Base-by-base conservation (phyloP, 2,329 filamentous ascomycete genomes). In the Tothia fuscella region DNA sequence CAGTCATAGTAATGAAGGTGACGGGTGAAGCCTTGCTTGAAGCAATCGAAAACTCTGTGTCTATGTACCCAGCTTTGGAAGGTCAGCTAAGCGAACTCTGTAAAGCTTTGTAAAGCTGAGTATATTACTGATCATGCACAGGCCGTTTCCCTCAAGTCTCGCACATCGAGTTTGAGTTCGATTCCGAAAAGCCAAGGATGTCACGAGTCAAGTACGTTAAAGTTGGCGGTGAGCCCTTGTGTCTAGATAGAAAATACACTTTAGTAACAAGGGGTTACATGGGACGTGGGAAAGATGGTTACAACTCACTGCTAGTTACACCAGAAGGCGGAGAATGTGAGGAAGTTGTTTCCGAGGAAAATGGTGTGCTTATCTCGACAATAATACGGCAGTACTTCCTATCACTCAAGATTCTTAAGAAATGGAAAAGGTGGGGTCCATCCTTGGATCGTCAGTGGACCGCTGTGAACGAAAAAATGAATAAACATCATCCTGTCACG, bases 341-440 rank as follows among this genome's bases (percentile, higher is more conserved):
- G 50, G 83, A 88, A 55, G 64, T 94, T 13, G 79, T 94, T 4
- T 78, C 77, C 22, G 86, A 93, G 53, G 87, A 95, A 56, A 88
- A 83, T 50, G 88, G 87, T 3, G 78, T 93, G 13, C 69, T 94
- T 43, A 84, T 94, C 51, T 87, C 82, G 37, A 84, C 82, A 54
- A 79, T 95, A 57, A 69, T 95, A 16, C 76, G 87, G 10, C 87
- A 94, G 56, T 94, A 93, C 60, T 94, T 94, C 61, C 81, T 93
- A 72, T 82, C 79, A 5, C 68, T 93, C 32, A 83, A 84, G 43
- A 80, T 88, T 1, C 64, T 93, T 20, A 83, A 85, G 14, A 76
- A 76, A 52, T 94, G 87, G 87, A 77, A 74, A 46, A 70, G 77
- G 44, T 82, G 82, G 66, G 74, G 79, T 12, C 65, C 71, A 1